phyloP scores from a whole-genome alignment of 2,329 filamentous ascomycete species.

The Fusarium torreyae region DNA sequence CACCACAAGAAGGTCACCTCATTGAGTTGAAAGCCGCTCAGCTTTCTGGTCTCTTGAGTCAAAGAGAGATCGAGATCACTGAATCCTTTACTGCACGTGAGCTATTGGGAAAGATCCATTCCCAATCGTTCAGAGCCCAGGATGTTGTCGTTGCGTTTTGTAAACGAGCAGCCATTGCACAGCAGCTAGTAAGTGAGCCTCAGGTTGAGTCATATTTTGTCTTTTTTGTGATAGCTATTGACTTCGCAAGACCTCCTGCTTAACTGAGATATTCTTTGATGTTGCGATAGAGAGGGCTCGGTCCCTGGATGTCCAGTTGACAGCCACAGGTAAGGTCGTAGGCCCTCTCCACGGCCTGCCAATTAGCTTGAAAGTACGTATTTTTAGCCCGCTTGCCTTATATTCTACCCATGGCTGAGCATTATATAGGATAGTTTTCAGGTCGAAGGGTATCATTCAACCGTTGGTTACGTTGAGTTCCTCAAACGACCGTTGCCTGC shows the following conservation, averaged over 20 bases:
- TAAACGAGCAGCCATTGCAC: background rate
- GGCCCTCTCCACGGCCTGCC: too few relatives aligned
- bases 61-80: background rate
- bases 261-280: background rate
- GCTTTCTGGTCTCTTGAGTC: too few relatives aligned
- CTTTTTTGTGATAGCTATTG: background rate
- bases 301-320: too few relatives aligned
- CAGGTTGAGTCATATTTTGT: background rate
- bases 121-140: background rate
- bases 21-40: too few relatives aligned
- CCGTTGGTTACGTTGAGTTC: background rate
- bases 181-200: background rate
- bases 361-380: too few relatives aligned
- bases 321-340: too few relatives aligned
- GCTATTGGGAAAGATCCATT: background rate
- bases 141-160: background rate
- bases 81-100: background rate
- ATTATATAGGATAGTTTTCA: too few relatives aligned
- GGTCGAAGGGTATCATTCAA: background rate
- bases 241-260: background rate
- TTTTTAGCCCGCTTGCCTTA: too few relatives aligned
- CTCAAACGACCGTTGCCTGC: background rate
- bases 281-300: background rate
- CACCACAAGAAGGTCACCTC: too few relatives aligned
- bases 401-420: too few relatives aligned